phyloP scores from a whole-genome alignment of 2,329 filamentous ascomycete genomes.

The Aquanectria penicillioides region DNA sequence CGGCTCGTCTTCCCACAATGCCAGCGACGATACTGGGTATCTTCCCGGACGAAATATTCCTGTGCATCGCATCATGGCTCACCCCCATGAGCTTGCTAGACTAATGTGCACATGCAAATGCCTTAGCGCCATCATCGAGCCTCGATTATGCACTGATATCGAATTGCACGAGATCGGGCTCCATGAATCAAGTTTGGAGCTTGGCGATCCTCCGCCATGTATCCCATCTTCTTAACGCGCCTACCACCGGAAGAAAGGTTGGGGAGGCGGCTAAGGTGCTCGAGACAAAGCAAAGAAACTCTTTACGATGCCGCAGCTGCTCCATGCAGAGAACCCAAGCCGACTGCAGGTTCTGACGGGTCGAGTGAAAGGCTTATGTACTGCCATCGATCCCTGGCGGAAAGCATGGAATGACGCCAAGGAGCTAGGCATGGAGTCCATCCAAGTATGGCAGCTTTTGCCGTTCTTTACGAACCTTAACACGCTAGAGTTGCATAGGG shows the following conservation, averaged over 20 bases:
- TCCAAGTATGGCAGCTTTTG: constrained; percentile 24
- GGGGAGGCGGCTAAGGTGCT: not conserved
- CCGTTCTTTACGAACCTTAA: constrained; percentile 22
- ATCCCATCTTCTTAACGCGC: not conserved
- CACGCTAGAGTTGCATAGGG: constrained; percentile 24
- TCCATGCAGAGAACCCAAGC: not conserved
- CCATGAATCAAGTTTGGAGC: constrained; percentile 13
- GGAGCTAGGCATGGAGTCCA: not conserved
- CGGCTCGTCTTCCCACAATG: too few species aligned
- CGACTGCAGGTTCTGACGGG: not conserved
- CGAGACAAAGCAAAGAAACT: constrained; percentile 7
- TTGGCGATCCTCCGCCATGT: constrained; percentile 1
- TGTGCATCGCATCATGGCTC: too few species aligned
- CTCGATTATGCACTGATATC: constrained; percentile 27
- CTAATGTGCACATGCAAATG: too few species aligned
- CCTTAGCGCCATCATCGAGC: constrained; percentile 1
- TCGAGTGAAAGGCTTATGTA: constrained; percentile 11
- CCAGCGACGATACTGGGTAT: too few species aligned
- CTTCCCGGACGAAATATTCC: too few species aligned
- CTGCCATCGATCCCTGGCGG: not conserved
- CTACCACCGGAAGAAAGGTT: not conserved
- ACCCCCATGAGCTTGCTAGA: too few species aligned
- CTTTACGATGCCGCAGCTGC: constrained; percentile 1
- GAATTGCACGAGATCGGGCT: constrained; percentile 22
- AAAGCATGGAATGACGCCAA: not conserved